Evolutionary conservation across 148 eudicot genomes (phyloP).

Genomic region (Camellia sinensis): DNA sequence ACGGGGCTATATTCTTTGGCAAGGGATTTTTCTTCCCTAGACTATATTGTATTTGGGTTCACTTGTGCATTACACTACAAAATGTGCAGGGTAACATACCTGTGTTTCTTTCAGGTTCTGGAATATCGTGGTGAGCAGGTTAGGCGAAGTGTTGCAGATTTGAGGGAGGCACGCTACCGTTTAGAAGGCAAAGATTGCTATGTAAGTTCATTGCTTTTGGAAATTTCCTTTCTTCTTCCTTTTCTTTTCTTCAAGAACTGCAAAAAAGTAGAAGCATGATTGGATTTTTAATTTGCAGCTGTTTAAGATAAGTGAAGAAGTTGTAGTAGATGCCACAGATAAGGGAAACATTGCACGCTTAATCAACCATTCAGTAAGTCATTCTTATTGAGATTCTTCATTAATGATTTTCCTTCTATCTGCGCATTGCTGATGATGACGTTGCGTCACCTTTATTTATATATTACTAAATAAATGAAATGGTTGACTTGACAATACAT

Average conservation of each 20-base stretch:
- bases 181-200: constrained; percentile 94
- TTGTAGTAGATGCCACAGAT: constrained; percentile 96
- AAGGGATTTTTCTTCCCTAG: not conserved
- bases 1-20: not conserved
- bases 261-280: not conserved
- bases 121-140: constrained; percentile 99
- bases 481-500: not conserved
- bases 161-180: constrained; percentile 85
- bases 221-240: not conserved
- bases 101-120: constrained; percentile 25
- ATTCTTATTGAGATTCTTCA: constrained; percentile 6
- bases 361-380: constrained; percentile 90
- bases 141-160: constrained; percentile 91
- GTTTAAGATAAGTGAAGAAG: constrained; percentile 96
- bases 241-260: not conserved
- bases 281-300: constrained; percentile 47
- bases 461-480: not conserved
- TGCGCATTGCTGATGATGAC: not conserved
- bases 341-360: constrained; percentile 96
- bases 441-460: not conserved
- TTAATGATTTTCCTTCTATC: not conserved
- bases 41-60: not conserved
- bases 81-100: not conserved
- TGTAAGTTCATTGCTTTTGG: constrained; percentile 45
- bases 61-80: not conserved